These are phyloP conservation scores for Eucalyptus pauciflora DNA, from an alignment of 345 rosid species.

Conservation along the genomic window DNA sequence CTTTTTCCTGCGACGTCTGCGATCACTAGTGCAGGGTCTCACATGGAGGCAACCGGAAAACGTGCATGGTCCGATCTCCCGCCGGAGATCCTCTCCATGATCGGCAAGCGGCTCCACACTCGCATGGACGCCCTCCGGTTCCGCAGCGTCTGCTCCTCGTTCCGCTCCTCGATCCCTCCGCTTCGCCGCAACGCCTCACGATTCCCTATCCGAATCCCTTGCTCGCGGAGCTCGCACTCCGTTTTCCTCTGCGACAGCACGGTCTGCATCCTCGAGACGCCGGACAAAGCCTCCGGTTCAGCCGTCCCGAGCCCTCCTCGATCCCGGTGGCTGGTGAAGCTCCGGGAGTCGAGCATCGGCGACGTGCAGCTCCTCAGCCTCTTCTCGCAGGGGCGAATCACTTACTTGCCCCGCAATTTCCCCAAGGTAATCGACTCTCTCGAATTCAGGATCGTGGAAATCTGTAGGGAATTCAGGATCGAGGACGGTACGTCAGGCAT, in stretches of 20 bases:
- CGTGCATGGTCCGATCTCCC: neutral
- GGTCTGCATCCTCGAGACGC: neutral
- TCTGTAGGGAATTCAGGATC: neutral
- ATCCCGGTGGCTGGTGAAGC: neutral
- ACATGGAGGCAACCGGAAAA: neutral
- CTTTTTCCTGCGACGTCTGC: too few relatives aligned
- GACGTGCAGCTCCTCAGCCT: neutral
- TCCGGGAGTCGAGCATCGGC: neutral
- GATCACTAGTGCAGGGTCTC: neutral
- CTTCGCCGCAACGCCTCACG: too few relatives aligned
- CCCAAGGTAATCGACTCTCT: slow-evolving; percentile 1
- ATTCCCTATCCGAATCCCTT: too few relatives aligned
- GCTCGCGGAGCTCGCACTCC: neutral
- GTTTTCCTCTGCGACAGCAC: neutral
- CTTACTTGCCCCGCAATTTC: neutral
- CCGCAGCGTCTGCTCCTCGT: too few relatives aligned
- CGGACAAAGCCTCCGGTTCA: neutral
- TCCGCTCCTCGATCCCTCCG: too few relatives aligned
- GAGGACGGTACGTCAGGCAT: neutral
- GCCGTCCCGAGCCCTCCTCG: neutral
- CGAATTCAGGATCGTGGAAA: neutral
- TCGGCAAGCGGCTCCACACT: neutral
- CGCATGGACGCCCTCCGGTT: neutral
- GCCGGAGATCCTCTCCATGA: neutral
- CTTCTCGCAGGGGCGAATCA: neutral